Evolutionary conservation across 305 asterid species (phyloP).

Genomic region (Solanum hybrid): DNA sequence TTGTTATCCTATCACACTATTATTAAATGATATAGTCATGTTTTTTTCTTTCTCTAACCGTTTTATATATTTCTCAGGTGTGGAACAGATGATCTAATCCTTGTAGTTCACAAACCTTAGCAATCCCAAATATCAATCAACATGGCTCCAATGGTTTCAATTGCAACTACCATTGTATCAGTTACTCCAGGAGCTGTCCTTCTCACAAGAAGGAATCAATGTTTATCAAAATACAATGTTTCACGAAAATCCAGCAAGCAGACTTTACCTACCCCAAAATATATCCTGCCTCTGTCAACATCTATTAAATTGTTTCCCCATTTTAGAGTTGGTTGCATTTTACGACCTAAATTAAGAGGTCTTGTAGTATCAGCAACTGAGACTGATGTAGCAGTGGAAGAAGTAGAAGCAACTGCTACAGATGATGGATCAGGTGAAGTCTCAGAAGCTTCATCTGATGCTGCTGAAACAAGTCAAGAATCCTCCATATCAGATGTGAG

Average conservation of each 20-base stretch:
- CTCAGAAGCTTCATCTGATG: constrained; percentile 17
- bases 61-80: constrained; percentile 23
- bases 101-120: constrained; percentile 18
- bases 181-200: constrained; percentile 36
- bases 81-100: constrained; percentile 22
- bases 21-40: not conserved
- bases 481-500: constrained; percentile 31
- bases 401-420: constrained; percentile 31
- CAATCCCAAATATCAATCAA: constrained; percentile 16
- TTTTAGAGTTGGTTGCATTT: constrained; percentile 38
- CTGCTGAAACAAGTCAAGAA: constrained; percentile 32
- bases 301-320: constrained; percentile 77
- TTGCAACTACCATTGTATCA: constrained; percentile 33
- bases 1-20: not conserved
- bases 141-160: constrained; percentile 58
- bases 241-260: constrained; percentile 32
- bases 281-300: constrained; percentile 57
- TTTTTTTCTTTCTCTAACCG: not conserved
- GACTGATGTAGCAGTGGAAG: constrained; percentile 72
- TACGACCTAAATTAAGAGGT: constrained; percentile 34
- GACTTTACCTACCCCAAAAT: constrained; percentile 38
- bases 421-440: constrained; percentile 22
- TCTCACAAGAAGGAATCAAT: constrained; percentile 26
- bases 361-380: constrained; percentile 45
- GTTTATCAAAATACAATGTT: constrained; percentile 39